Conservation (phyloP, 2,329 filamentous ascomycete species). For the Aschersonia sp. region DNA sequence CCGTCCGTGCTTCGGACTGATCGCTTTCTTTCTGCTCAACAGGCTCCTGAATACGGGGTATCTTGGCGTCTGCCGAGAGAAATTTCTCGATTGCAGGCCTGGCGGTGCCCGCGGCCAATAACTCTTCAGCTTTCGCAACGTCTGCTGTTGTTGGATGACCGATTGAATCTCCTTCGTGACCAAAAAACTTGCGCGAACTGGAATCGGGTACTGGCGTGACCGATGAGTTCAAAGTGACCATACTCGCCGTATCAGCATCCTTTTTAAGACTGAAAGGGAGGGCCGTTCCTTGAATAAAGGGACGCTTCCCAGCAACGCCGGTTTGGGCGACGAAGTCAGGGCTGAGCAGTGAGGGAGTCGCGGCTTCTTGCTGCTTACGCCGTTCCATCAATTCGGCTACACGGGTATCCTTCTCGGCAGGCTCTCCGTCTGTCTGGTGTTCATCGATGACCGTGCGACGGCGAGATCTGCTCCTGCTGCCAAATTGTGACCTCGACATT, state of each 20-base stretch:
- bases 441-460: constrained; percentile 34
- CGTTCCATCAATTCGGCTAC: constrained; percentile 27
- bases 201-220: constrained; percentile 14
- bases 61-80: constrained; percentile 31
- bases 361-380: constrained; percentile 22
- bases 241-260: constrained; percentile 52
- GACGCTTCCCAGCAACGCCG: constrained; percentile 44
- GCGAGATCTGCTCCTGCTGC: constrained; percentile 25
- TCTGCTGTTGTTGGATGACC: constrained; percentile 1
- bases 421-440: constrained; percentile 25
- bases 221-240: constrained; percentile 45
- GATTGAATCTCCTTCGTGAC: constrained; percentile 1
- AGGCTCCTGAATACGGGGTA: constrained; percentile 15
- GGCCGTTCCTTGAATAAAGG: constrained; percentile 53
- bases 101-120: constrained; percentile 3
- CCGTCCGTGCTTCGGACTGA: no score
- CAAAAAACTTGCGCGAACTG: constrained; percentile 17
- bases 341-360: constrained; percentile 27
- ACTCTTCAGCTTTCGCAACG: constrained; percentile 4
- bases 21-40: background rate
- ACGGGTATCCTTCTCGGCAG: constrained; percentile 23
- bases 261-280: constrained; percentile 57
- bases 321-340: constrained; percentile 28
- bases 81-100: constrained; percentile 31
- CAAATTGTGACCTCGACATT: constrained; percentile 4